Evolutionary conservation across 768 basidiomycete genomes (phyloP), one percentile per base, ranked within the genome.

Genomic region (Dacryopinax primogenitus): DNA sequence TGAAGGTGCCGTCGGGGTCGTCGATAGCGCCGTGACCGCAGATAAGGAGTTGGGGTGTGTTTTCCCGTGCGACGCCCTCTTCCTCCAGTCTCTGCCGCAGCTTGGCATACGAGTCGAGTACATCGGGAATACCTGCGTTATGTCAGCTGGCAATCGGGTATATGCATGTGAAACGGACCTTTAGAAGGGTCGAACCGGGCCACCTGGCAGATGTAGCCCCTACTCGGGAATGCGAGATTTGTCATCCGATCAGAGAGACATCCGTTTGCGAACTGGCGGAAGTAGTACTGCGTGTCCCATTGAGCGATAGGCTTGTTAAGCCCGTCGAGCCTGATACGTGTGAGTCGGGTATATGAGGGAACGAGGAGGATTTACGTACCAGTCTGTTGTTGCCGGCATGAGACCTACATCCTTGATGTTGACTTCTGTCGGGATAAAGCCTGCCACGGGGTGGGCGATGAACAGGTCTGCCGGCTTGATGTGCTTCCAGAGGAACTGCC

Each of bases 1-100:
- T 91, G 78, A 90, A 89, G 75, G 86, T 90, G 15, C 92, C 92
- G 78, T 96, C 92, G 16, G 92, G 93, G 75, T 96, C 93, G 70
- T 96, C 93, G 66, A 96, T 91, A 30, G 88, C 88, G 64, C 92
- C 92, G 73, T 96, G 93, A 23, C 93, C 93, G 74, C 89, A 90
- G 69, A 92, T 75, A 71, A 92, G 77, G 69, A 92, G 75, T 73
- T 92, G 90, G 65, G 90, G 90, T 44, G 79, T 78, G 63, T 85
- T 83, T 4, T 82, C 78, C 13, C 69, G 70, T 61, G 81, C 70
- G 4, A 81, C 76, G 30, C 78, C 77, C 66, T 76, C 75, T 26
- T 37, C 63, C 34, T 72, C 70, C 67, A 92, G 80, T 28, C 86
- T 78, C 67, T 82, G 77, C 70, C 92, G 84, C 82, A 95, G 87